Evolutionary conservation across 345 rosid genomes (phyloP).

Genomic region (Arabis hirsuta): DNA sequence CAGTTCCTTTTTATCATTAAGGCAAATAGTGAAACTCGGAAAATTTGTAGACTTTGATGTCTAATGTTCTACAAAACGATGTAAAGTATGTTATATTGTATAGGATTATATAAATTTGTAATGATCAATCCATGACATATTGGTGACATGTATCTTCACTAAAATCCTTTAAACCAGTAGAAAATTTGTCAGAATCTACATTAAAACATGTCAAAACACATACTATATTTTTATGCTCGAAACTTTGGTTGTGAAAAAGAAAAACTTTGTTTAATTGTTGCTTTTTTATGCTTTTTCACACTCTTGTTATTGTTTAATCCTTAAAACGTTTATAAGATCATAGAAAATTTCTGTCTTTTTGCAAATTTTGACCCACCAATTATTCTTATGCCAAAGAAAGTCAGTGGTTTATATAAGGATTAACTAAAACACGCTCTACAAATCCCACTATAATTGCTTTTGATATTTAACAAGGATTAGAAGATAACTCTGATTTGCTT

Average conservation of each 20-base stretch:
- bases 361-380: constrained; percentile 6
- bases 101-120: not conserved
- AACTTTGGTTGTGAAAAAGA: too few relatives aligned
- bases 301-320: not conserved
- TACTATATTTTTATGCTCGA: not conserved
- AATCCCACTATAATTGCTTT: constrained; percentile 6
- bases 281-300: too few relatives aligned
- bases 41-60: not conserved
- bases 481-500: not conserved
- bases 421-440: constrained; percentile 5
- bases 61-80: not conserved
- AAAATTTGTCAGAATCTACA: not conserved
- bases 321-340: not conserved
- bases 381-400: not conserved
- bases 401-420: constrained; percentile 2
- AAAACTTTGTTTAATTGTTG: too few relatives aligned
- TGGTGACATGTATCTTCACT: not conserved
- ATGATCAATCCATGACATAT: constrained; percentile 8
- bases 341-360: not conserved
- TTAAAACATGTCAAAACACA: not conserved
- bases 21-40: constrained; percentile 9
- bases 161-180: not conserved
- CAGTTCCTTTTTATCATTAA: constrained; percentile 19
- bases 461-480: not conserved
- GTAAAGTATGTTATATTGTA: too few relatives aligned